phyloP scores from a whole-genome alignment of 495 filamentous ascomycete genomes.

The Hamigera avellanea region DNA sequence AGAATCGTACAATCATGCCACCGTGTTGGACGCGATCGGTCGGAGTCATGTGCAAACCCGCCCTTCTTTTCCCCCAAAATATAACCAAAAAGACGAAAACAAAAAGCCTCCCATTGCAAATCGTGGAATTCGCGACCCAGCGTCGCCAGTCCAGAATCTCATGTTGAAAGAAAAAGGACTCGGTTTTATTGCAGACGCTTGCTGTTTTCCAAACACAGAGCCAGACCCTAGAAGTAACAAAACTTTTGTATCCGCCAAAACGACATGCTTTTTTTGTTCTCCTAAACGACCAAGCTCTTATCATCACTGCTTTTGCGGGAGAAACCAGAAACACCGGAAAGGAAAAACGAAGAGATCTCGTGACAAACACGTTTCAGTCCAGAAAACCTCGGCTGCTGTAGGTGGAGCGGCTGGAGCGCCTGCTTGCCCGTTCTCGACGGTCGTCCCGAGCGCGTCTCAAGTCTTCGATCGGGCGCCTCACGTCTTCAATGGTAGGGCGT shows the following conservation, averaged over 20 bases:
- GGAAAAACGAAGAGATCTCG: background rate
- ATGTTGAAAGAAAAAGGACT: background rate
- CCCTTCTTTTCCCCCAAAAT: conserved; percentile 2
- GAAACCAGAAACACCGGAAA: background rate
- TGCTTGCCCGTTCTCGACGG: conserved; percentile 26
- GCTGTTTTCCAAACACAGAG: background rate
- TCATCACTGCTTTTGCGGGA: conserved; percentile 1
- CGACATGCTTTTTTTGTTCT: background rate
- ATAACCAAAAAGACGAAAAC: conserved; percentile 1
- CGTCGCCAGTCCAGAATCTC: background rate
- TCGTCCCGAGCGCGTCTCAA: conserved; percentile 19
- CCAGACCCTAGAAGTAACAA: conserved; percentile 1
- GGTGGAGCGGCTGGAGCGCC: conserved; percentile 27
- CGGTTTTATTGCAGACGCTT: background rate
- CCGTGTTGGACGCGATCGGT: conserved; percentile 22
- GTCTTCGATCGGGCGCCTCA: background rate
- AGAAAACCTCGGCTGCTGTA: conserved; percentile 17
- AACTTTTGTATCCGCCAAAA: background rate
- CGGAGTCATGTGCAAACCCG: conserved; percentile 10
- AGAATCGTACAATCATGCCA: conserved; percentile 37
- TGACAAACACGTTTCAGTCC: no score
- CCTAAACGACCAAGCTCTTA: conserved; percentile 1
- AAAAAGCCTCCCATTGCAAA: background rate
- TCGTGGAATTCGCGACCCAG: background rate
- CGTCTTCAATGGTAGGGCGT: background rate